Conservation (phyloP, 352 stramenopile species). For the Globisporangium camurandrum region DNA sequence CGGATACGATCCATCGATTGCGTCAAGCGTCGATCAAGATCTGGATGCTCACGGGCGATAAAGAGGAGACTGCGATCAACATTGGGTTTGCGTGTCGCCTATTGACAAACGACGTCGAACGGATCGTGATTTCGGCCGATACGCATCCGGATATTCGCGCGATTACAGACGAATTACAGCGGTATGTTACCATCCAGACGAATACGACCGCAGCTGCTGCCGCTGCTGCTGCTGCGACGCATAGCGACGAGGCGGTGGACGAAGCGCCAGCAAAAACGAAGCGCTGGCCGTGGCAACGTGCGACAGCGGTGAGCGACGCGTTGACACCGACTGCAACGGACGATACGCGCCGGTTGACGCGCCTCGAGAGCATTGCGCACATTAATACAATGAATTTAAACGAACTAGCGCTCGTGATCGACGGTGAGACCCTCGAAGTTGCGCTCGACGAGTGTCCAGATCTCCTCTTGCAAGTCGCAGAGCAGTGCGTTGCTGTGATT, state of each 20-base stretch:
- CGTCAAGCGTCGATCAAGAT: constrained; percentile 90
- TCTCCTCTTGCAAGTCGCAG: constrained; percentile 62
- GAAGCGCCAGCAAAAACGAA: not conserved
- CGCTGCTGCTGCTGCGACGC: not conserved
- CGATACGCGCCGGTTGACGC: constrained; percentile 33
- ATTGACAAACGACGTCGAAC: constrained; percentile 90
- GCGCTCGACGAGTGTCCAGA: constrained; percentile 68
- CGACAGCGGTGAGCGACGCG: not conserved
- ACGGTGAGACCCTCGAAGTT: constrained; percentile 75
- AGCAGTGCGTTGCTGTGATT: constrained; percentile 88
- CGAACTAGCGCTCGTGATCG: constrained; percentile 68
- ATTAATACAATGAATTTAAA: constrained; percentile 25
- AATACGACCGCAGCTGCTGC: not conserved
- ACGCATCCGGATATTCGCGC: constrained; percentile 56
- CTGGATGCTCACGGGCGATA: constrained; percentile 94
- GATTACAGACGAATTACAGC: constrained; percentile 58
- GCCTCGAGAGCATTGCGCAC: constrained; percentile 59
- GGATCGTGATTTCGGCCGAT: constrained; percentile 73
- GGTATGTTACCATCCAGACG: constrained; percentile 21
- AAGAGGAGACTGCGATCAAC: constrained; percentile 94
- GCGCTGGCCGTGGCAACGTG: not conserved
- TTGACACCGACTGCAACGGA: constrained; percentile 7
- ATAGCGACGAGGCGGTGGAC: constrained; percentile 3
- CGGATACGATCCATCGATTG: constrained; percentile 90
- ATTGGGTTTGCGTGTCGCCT: constrained; percentile 92